Conservation (phyloP, 2,329 filamentous ascomycete genomes). For the Claviceps monticola region DNA sequence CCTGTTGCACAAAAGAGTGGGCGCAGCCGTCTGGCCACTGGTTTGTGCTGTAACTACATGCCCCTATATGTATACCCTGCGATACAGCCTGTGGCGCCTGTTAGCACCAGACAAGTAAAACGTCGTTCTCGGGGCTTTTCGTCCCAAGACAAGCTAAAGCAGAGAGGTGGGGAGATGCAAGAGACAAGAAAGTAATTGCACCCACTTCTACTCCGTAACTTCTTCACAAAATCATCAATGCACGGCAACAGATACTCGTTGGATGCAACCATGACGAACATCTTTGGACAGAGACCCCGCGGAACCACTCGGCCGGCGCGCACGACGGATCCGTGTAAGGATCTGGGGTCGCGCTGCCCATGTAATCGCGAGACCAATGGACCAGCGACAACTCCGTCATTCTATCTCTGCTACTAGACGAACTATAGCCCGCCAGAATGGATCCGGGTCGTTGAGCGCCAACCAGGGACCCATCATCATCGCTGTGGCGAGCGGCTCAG, state of each 20-base stretch:
- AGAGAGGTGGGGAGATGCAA: neutral
- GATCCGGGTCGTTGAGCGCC: slow-evolving; percentile 3
- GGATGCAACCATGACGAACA: slow-evolving; percentile 8
- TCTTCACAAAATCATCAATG: slow-evolving; percentile 7
- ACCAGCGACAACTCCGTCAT: slow-evolving; percentile 2
- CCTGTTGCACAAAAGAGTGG: no score
- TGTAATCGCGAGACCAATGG: slow-evolving; percentile 5
- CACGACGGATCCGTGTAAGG: slow-evolving; percentile 9
- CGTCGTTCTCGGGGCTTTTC: neutral
- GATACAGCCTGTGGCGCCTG: neutral
- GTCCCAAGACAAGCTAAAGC: neutral
- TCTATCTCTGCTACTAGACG: slow-evolving; percentile 7
- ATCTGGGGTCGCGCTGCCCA: slow-evolving; percentile 6
- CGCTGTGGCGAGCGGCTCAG: slow-evolving; percentile 6
- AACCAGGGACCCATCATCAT: slow-evolving; percentile 9
- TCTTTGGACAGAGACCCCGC: slow-evolving; percentile 7
- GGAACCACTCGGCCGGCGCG: slow-evolving; percentile 10
- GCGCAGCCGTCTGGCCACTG: no score
- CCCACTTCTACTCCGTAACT: slow-evolving; percentile 9
- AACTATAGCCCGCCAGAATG: slow-evolving; percentile 3
- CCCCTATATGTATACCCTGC: no score
- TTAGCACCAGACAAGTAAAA: neutral
- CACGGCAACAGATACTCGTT: slow-evolving; percentile 10
- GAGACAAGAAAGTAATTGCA: neutral
- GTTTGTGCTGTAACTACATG: no score